Conservation (phyloP, 1,284 basidiomycete species). For the Moesziomyces parantarcticus region DNA sequence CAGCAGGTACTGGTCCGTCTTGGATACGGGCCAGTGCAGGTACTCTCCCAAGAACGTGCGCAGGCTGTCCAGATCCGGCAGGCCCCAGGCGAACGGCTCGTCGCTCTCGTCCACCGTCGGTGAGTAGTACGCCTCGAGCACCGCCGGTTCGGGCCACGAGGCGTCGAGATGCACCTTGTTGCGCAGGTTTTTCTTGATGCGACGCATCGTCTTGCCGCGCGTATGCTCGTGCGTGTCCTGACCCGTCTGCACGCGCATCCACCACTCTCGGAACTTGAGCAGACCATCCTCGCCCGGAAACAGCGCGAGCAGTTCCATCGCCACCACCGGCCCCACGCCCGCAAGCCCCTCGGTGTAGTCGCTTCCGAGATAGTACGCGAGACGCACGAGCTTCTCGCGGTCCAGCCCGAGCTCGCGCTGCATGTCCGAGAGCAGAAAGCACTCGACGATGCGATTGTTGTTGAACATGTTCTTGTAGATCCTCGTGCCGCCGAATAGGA, state of each 20-base stretch:
- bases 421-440: conserved; percentile 86
- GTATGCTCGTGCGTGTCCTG: conserved; percentile 79
- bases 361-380: conserved; percentile 93
- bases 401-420: conserved; percentile 88
- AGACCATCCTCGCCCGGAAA: conserved; percentile 75
- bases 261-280: conserved; percentile 91
- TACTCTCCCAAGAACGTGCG: conserved; percentile 84
- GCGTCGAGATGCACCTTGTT: conserved; percentile 78
- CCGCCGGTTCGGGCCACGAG: conserved; percentile 89
- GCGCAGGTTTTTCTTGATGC: conserved; percentile 64
- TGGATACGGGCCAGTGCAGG: conserved; percentile 84
- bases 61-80: conserved; percentile 83
- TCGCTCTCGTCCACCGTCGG: conserved; percentile 89
- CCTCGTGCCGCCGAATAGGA: conserved; percentile 91
- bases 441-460: conserved; percentile 97
- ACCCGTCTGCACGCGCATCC: conserved; percentile 91
- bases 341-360: conserved; percentile 97
- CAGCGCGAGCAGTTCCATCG: conserved; percentile 77
- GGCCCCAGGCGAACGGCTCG: conserved; percentile 95
- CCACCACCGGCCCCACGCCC: conserved; percentile 93
- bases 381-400: conserved; percentile 83
- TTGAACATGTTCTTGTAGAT: conserved; percentile 99
- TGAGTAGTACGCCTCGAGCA: conserved; percentile 87
- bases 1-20: conserved; percentile 89
- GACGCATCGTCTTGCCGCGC: conserved; percentile 65